Conservation (phyloP, 169 alveolate species). For the Theileria annulata region DNA sequence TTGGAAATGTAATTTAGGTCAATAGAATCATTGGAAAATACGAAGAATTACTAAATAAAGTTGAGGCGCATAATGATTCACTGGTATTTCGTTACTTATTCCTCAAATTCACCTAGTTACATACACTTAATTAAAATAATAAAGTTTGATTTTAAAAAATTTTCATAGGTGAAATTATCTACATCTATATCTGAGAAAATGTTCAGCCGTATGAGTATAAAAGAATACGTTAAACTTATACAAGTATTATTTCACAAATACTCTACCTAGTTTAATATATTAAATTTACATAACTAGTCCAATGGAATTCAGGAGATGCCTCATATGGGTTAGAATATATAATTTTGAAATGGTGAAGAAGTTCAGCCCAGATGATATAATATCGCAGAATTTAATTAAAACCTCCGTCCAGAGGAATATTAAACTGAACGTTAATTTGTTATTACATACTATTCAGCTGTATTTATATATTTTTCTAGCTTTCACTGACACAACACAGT, state of each 20-base stretch:
- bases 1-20: constrained; percentile 22
- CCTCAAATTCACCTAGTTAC: not conserved
- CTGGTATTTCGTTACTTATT: constrained; percentile 17
- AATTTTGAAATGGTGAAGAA: constrained; percentile 54
- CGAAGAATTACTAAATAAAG: constrained; percentile 30
- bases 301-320: constrained; percentile 36
- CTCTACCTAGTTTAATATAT: not conserved
- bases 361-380: constrained; percentile 76
- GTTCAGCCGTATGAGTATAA: constrained; percentile 8
- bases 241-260: constrained; percentile 21
- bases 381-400: constrained; percentile 83
- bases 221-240: constrained; percentile 21
- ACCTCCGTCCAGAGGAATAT: constrained; percentile 86
- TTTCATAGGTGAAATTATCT: not conserved
- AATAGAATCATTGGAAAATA: constrained; percentile 36
- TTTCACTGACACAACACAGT: not conserved
- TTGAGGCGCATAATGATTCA: constrained; percentile 35
- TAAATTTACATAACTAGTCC: not conserved
- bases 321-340: constrained; percentile 9
- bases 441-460: not conserved
- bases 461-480: not conserved
- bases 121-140: not conserved
- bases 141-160: not conserved
- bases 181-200: constrained; percentile 9
- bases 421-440: constrained; percentile 71